Conservation (phyloP, 768 basidiomycete species). For the Termitomyces titanicus region DNA sequence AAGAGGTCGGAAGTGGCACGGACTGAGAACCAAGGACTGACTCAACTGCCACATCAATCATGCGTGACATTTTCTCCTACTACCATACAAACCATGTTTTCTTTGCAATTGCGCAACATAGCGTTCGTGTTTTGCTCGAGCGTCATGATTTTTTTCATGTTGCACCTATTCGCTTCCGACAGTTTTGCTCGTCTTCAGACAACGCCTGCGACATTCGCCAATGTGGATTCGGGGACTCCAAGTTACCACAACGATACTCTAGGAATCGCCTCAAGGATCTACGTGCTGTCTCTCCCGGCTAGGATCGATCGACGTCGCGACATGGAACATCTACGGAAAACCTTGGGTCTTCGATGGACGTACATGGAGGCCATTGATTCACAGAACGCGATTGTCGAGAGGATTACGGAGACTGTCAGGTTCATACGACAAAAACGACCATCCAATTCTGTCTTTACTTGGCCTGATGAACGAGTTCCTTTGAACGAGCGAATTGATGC, state of each 20-base stretch:
- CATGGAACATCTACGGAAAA: slow-evolving; percentile 52
- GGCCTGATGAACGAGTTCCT: slow-evolving; percentile 22
- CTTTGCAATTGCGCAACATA: slow-evolving; percentile 4
- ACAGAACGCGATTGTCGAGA: slow-evolving; percentile 31
- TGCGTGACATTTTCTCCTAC: not conserved
- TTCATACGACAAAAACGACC: slow-evolving; percentile 20
- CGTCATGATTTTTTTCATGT: not conserved
- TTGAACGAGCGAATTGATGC: slow-evolving; percentile 20
- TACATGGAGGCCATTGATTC: slow-evolving; percentile 48
- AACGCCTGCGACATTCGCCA: not conserved
- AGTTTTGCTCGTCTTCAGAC: not conserved
- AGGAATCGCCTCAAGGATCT: slow-evolving; percentile 39
- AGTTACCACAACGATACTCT: slow-evolving; percentile 19
- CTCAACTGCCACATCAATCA: no score
- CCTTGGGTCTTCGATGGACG: slow-evolving; percentile 48
- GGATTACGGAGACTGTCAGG: slow-evolving; percentile 42
- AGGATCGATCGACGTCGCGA: slow-evolving; percentile 51
- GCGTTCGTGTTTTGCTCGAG: not conserved
- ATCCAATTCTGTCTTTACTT: slow-evolving; percentile 6
- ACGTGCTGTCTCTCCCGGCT: slow-evolving; percentile 57
- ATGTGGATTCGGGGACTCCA: not conserved
- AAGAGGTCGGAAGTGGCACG: no score
- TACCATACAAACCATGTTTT: not conserved
- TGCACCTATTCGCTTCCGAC: not conserved
- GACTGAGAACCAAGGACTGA: no score